Base-by-base conservation (phyloP, 805 yeast species). In the Candida tibetensis region DNA sequence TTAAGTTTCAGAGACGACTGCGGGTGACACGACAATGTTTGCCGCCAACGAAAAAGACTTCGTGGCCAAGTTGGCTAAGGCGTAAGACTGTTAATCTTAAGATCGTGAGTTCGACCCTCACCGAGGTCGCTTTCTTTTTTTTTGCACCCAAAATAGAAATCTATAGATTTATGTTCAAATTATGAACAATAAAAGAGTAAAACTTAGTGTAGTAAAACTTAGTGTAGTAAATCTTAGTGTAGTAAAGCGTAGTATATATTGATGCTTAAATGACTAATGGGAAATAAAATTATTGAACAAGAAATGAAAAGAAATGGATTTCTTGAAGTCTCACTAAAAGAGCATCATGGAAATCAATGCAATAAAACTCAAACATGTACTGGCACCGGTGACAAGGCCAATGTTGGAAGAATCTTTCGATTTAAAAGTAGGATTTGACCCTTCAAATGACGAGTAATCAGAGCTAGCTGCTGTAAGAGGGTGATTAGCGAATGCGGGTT, bases 61-160 rank as follows among this genome's bases (percentile, higher is more conserved):
- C 44, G 47, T 44, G 47, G 47, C 47, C 47, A 44, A 44, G 47
- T 30, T 44, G 47, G 47, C 25, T 44, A 44, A 44, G 47, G 47
- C 47, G 47, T 44, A 44, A 44, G 47, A 44, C 47, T 44, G 47
- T 44, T 44, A 44, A 44, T 44, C 47, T 44, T 44, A 33, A 44
- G 47, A 44, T 44, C 47, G 47, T 44, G 47, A 44, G 47, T 44
- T 44, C 47, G 47, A 44, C 30, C 47, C 47, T 44, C 47, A 44
- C 47, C 47, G 44, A 37, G 47, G 47, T 44, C 47, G 47, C 8
- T 28, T 36, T 14, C 30, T 32, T 17, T 47, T 43, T 48, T 29
- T 32, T 31, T 30, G 32, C 32, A 30, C 21, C 32, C 32, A 30
- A 30, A 30, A 5, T 5, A 14, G 4, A n/a, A 29, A 17, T 14